phyloP scores from a whole-genome alignment of 345 rosid genomes.

The Cardamine occulta region DNA sequence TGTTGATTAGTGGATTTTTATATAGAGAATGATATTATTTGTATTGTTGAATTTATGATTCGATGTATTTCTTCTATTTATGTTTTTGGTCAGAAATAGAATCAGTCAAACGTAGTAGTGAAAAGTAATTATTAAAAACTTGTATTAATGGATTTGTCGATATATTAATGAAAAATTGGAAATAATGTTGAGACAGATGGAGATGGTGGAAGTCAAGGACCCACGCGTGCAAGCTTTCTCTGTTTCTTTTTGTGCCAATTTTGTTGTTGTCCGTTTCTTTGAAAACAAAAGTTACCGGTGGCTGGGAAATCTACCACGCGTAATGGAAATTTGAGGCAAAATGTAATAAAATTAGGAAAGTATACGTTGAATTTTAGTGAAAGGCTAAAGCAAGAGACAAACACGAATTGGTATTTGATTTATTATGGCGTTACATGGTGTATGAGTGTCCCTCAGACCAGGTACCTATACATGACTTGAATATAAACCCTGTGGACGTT shows the following conservation, averaged over 20 bases:
- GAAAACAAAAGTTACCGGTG: background rate
- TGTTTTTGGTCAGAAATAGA: background rate
- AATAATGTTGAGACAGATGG: background rate
- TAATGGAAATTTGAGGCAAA: background rate
- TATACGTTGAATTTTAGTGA: background rate
- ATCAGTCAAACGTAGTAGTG: background rate
- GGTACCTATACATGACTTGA: background rate
- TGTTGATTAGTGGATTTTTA: background rate
- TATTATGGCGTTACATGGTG: background rate
- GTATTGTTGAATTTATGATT: background rate
- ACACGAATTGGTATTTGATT: background rate
- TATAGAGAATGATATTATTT: background rate
- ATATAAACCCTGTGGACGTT: background rate
- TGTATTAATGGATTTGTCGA: background rate
- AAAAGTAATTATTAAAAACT: background rate
- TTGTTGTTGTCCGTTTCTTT: background rate
- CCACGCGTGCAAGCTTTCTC: slow-evolving; percentile 28
- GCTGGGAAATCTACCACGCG: slow-evolving; percentile 15
- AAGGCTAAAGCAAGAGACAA: background rate
- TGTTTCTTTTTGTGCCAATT: background rate
- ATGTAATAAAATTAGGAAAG: background rate
- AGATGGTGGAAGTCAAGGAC: slow-evolving; percentile 21
- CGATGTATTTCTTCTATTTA: background rate
- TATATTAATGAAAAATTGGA: background rate
- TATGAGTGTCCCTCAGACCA: background rate